These are phyloP conservation scores for Venturia pyrina DNA, from an alignment of 2,329 filamentous ascomycete species.

Conservation along the genomic window DNA sequence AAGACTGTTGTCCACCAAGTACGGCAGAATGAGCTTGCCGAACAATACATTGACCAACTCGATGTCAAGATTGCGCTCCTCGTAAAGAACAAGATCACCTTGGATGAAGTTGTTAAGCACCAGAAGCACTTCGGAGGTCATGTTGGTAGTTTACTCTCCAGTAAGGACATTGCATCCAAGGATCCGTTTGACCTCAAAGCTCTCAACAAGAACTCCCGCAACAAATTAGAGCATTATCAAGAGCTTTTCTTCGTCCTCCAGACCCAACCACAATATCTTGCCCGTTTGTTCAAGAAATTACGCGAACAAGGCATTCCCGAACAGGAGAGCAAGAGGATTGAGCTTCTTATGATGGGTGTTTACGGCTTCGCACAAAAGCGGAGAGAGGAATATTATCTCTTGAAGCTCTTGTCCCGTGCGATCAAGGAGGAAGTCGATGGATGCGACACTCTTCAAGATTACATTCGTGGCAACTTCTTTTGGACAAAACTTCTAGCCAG, in stretches of 20 bases:
- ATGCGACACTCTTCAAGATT: slow-evolving; percentile 67
- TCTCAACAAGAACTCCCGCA: slow-evolving; percentile 89
- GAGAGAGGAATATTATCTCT: slow-evolving; percentile 89
- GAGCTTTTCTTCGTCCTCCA: slow-evolving; percentile 96
- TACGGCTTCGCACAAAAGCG: slow-evolving; percentile 97
- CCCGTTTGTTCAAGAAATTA: slow-evolving; percentile 73
- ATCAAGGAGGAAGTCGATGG: slow-evolving; percentile 77
- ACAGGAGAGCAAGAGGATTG: slow-evolving; percentile 85
- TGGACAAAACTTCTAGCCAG: slow-evolving; percentile 79
- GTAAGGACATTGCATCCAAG: slow-evolving; percentile 75
- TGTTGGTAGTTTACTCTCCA: slow-evolving; percentile 73
- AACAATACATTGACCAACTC: slow-evolving; percentile 96
- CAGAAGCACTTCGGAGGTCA: slow-evolving; percentile 93
- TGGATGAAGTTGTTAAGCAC: slow-evolving; percentile 94
- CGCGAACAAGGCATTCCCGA: slow-evolving; percentile 77
- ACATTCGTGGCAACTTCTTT: slow-evolving; percentile 81
- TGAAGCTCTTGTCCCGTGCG: slow-evolving; percentile 77
- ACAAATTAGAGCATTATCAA: slow-evolving; percentile 94
- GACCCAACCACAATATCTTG: slow-evolving; percentile 90
- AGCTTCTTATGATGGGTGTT: slow-evolving; percentile 88
- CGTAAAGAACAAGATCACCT: slow-evolving; percentile 98
- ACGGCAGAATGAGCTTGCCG: slow-evolving; percentile 89
- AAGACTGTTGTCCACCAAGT: slow-evolving; percentile 98
- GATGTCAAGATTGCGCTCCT: slow-evolving; percentile 98
- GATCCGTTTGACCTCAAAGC: slow-evolving; percentile 96